Evolutionary conservation across 75 land plant genomes (phyloP).

Genomic region (Ceratopteris richardii): DNA sequence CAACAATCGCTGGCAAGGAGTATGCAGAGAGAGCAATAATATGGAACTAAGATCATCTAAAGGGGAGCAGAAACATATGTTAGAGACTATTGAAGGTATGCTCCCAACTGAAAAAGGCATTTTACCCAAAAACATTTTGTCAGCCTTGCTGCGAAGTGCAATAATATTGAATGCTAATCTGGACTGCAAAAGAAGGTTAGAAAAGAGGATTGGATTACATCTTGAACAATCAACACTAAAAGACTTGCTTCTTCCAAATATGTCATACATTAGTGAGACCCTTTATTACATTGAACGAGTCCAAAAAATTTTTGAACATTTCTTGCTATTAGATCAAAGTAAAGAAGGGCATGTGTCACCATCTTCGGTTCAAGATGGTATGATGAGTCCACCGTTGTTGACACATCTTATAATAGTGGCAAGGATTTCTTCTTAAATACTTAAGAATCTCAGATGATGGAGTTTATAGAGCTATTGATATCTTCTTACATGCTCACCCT

Average conservation of each 20-base stretch:
- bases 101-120: conserved; percentile 38
- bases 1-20: conserved; percentile 35
- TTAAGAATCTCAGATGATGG: conserved; percentile 56
- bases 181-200: conserved; percentile 31
- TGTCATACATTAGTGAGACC: conserved; percentile 62
- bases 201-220: conserved; percentile 56
- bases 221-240: conserved; percentile 64
- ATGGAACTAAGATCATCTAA: conserved; percentile 67
- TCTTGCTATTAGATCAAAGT: conserved; percentile 26
- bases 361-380: too few relatives aligned
- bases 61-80: conserved; percentile 74
- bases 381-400: too few relatives aligned
- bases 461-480: conserved; percentile 66
- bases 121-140: conserved; percentile 26
- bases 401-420: too few relatives aligned
- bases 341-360: too few relatives aligned
- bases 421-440: too few relatives aligned
- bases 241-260: conserved; percentile 74
- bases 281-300: conserved; percentile 73
- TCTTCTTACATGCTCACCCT: conserved; percentile 33
- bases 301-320: conserved; percentile 48
- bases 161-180: conserved; percentile 47
- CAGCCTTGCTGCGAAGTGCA: conserved; percentile 53
- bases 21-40: conserved; percentile 46
- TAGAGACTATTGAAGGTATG: conserved; percentile 50